Base-by-base conservation (phyloP, 192 early-diverging fungal species). In the Powellomyces hirtus region DNA sequence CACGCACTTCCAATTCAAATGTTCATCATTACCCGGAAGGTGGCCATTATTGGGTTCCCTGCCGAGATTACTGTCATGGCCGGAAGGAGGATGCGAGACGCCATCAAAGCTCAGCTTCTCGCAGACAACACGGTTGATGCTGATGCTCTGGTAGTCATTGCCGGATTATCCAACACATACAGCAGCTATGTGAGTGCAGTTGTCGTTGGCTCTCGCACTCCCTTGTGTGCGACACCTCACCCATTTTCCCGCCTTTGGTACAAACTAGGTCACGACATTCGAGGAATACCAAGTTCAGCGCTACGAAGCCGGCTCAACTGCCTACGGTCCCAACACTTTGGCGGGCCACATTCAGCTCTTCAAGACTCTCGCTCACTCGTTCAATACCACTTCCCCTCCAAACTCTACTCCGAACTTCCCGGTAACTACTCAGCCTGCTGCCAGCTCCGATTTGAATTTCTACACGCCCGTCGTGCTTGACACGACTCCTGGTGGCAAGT, bases 41-140 rank as follows among this genome's bases (percentile, higher is more conserved):
- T 82, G 1, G 82, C 78, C 52, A 79, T 88, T 14, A 67, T 84
- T 42, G 84, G 78, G 5, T 64, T 77, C 16, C 86, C 86, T 44
- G 59, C 66, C 35, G 87, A 89, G 62, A 83, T 89, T 38, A 82
- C 87, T 26, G 88, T 86, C 37, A 89, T 89, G 87, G 68, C 74
- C 37, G 87, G 87, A 7, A 30, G 87, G 51, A 49, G 87, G 6
- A 58, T 83, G 20, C 69, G 78, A 27, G 51, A 68, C 1, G 62
- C 64, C 14, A 53, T 86, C 1, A 38, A 72, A n/a, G 38, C 44
- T 16, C 58, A 70, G 18, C 42, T 88, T 7, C 56, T 77, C 7
- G 64, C 69, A 35, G 73, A 82, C 44, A 70, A 46, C 16, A 52
- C 66, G 2, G 64, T 81, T 34, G 80, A 83, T 51, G 38, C 33